Conservation (phyloP, 345 rosid species). For the Syzygium grande region DNA sequence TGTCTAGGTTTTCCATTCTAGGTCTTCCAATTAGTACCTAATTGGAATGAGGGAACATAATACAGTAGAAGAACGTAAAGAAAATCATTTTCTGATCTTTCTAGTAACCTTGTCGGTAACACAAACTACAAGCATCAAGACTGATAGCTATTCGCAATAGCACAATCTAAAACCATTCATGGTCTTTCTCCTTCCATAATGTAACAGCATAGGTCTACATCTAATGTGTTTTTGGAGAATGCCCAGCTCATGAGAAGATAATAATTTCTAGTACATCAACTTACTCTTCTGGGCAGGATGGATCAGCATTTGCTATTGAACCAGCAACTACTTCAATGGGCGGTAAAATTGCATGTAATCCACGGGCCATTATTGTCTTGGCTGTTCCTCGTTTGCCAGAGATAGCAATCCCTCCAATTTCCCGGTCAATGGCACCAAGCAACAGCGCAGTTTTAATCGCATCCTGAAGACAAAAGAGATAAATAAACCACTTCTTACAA, state of each 20-base stretch:
- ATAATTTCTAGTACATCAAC: neutral
- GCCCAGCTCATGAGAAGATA: neutral
- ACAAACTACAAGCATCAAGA: neutral
- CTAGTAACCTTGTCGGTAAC: neutral
- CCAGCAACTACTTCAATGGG: slow-evolving; percentile 89
- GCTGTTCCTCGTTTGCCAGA: slow-evolving; percentile 92
- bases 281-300: slow-evolving; percentile 76
- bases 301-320: slow-evolving; percentile 83
- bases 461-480: slow-evolving; percentile 36
- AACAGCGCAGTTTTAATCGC: slow-evolving; percentile 90
- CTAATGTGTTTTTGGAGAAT: neutral
- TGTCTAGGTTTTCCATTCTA: neutral
- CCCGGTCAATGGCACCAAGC: slow-evolving; percentile 93
- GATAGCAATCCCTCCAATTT: slow-evolving; percentile 87
- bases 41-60: neutral
- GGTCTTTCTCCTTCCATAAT: neutral
- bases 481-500: neutral
- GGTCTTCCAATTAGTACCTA: neutral
- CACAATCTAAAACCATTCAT: neutral
- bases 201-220: neutral
- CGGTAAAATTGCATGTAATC: slow-evolving; percentile 79
- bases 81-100: neutral
- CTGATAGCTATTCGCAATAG: neutral
- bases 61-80: neutral
- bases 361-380: slow-evolving; percentile 94